These are phyloP conservation scores for Penicillium sp. DNA, from an alignment of 2,329 filamentous ascomycete genomes.

Conservation along the genomic window DNA sequence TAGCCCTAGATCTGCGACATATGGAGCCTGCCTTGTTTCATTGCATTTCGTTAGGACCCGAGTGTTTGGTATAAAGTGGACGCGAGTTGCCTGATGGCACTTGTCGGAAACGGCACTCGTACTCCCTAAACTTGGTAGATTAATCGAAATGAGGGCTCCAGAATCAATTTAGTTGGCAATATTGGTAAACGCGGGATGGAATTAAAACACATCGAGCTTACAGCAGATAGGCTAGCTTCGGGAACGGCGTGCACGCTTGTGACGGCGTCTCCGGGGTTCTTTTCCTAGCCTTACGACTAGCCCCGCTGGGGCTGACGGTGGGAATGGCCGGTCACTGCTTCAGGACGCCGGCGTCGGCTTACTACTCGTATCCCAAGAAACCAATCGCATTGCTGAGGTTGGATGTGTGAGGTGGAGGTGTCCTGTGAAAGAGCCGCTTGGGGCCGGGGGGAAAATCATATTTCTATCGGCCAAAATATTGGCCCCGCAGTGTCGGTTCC, in stretches of 20 bases:
- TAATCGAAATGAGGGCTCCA: slow-evolving; percentile 2
- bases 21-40: background rate
- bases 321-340: background rate
- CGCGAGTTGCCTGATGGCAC: background rate
- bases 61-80: background rate
- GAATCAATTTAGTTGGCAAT: background rate
- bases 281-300: background rate
- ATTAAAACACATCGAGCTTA: background rate
- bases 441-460: background rate
- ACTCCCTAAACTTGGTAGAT: background rate
- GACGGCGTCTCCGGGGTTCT: background rate
- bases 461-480: background rate
- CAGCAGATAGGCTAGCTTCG: background rate
- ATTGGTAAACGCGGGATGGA: background rate
- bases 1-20: slow-evolving; percentile 24
- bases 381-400: background rate
- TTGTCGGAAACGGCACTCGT: background rate
- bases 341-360: background rate
- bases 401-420: background rate
- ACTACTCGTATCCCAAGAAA: background rate
- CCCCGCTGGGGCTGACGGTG: background rate
- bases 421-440: background rate
- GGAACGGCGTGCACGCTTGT: background rate
- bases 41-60: background rate
- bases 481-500: background rate